These are phyloP conservation scores for Dendrothele bispora DNA, from an alignment of 768 basidiomycete species.

Conservation along the genomic window DNA sequence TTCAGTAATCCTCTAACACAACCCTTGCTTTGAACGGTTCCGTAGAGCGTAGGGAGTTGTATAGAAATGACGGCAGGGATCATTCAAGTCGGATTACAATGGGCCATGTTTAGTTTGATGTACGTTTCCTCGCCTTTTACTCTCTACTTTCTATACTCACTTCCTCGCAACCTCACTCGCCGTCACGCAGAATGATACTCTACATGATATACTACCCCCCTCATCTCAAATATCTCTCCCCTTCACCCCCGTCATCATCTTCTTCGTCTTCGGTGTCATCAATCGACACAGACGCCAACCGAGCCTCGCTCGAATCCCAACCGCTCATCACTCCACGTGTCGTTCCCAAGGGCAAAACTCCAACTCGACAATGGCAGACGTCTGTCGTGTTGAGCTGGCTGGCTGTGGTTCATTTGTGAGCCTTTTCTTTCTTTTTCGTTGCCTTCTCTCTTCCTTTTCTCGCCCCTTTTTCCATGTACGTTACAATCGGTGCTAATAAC, in stretches of 20 bases:
- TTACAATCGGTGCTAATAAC: too few relatives aligned
- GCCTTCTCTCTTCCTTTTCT: too few relatives aligned
- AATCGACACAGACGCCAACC: slow-evolving; percentile 41
- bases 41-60: slow-evolving; percentile 68
- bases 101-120: slow-evolving; percentile 85
- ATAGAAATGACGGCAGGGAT: slow-evolving; percentile 81
- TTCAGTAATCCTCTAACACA: background rate
- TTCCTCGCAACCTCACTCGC: too few relatives aligned
- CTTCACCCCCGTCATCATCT: too few relatives aligned
- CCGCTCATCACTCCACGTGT: too few relatives aligned
- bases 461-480: too few relatives aligned
- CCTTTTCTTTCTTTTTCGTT: slow-evolving; percentile 12
- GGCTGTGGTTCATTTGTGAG: slow-evolving; percentile 73
- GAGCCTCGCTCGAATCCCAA: too few relatives aligned
- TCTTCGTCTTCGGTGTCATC: slow-evolving; percentile 41
- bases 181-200: slow-evolving; percentile 72
- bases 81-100: slow-evolving; percentile 79
- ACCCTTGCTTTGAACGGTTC: slow-evolving; percentile 2
- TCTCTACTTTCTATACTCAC: background rate
- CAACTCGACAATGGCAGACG: slow-evolving; percentile 73
- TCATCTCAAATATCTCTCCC: slow-evolving; percentile 78
- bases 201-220: slow-evolving; percentile 92
- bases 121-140: slow-evolving; percentile 39
- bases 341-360: slow-evolving; percentile 51
- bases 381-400: slow-evolving; percentile 76